Evolutionary conservation across 495 filamentous ascomycete genomes (phyloP), one percentile per base, ranked within the genome.

Genomic region (Talaromyces thailandensis): DNA sequence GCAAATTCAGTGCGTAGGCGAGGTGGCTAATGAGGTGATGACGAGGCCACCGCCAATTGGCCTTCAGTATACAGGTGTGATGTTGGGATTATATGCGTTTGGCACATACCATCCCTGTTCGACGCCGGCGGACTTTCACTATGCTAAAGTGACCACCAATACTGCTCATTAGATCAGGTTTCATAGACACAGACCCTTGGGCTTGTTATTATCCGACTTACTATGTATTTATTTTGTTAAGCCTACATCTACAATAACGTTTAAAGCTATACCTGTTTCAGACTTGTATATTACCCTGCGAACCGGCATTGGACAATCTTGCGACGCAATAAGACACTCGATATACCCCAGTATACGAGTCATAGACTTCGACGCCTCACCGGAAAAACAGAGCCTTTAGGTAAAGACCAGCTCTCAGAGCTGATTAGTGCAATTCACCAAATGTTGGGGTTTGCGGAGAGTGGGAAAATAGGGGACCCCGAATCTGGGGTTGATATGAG

Each of bases 31-130:
- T n/a, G 35, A 40, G 35, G 14, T 40, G 14, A 40, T 40, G 35
- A 40, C 35, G 14, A 40, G 35, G 35, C 14, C 35, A 40, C 35
- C 35, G 14, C 35, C 35, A 40, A 16, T 40, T 40, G 35, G 35
- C 35, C 14, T 40, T 40, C 14, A 40, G 14, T 40, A 16, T 3
- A 40, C 35, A 18, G 76, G 76, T 9, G 71, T 76, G 69, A 76
- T 79, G 76, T 61, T 78, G 35, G 76, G 78, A 0, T 11, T 79
- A 21, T 80, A 80, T 67, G 64, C 73, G n/a, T 76, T 76, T 69
- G 76, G 75, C 12, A 73, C 77, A 37, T 64, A 69, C 0, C 74
- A 79, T 37, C 61, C 67, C n/a, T 74, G 71, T 43, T 62, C 75
- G 43, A 65, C 60, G 18, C 75, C 78, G 7, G 78, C 76, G 2